Base-by-base conservation (phyloP, 169 alveolate genomes). In the Miamiensis avidus region DNA sequence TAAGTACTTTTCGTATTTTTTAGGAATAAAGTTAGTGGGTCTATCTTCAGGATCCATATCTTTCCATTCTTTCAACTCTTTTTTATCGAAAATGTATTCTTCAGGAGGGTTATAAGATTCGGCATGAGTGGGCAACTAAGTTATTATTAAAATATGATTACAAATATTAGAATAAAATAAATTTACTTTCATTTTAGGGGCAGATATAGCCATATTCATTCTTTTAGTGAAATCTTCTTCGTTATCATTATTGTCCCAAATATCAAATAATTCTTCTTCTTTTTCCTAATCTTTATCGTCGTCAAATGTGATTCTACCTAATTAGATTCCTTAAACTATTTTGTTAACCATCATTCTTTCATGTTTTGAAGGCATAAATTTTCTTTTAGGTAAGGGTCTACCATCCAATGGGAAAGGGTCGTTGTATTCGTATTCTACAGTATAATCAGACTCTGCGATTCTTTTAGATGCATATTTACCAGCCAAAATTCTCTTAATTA, bases 101-200 rank as follows among this genome's bases (percentile, higher is more conserved):
- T 94, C 95, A 26, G 99, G 98, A 30, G 99, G 99, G 89, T 98
- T 98, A 91, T 98, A 98, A 74, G 98, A 94, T 91, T 96, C 99
- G 74, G 96, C 98, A 87, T 97, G 98, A 82, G 96, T 95, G 0
- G 99, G 99, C 69, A 96, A 49, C 69, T 49, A 49, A 49, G 69
- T 11, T 11, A 49, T 11, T 4, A 20, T 4, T 11, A 49, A 49
- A 11, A 49, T 11, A 49, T 49, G 20, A 49, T 49, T 49, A 49
- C 20, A 49, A 49, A 49, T 49, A 49, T 49, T 11, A 49, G 69
- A 49, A 49, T 49, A 11, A 11, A 11, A n/a, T n/a, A n/a, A n/a
- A 49, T 49, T 49, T 49, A 49, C 95, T 31, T 96, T 96, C 86
- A 94, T 92, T 93, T 97, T 97, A 29, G 99, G 99, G 15, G 99